A percentile compares a stretch with the other conserved stretches of the same genome.
Conservation (phyloP, 1,284 basidiomycete genomes). For the Irpex lacteus region DNA sequence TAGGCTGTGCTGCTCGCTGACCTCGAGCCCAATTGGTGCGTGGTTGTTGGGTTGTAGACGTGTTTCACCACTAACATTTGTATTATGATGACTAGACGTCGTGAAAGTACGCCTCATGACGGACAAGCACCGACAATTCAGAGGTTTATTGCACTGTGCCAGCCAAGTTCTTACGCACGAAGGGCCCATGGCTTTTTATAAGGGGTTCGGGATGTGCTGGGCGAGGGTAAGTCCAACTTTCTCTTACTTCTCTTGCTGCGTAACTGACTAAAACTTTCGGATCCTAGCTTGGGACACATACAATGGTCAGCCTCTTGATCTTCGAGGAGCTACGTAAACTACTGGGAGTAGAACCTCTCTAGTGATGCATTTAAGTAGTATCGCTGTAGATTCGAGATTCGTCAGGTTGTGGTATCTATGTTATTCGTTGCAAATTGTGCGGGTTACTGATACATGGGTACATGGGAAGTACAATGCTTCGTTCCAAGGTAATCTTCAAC, state of each 20-base stretch:
- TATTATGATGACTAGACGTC: constrained; percentile 26
- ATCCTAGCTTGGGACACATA: constrained; percentile 33
- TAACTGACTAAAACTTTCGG: background rate
- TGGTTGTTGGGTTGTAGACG: background rate
- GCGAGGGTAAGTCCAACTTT: constrained; percentile 27
- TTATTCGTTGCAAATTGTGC: no score
- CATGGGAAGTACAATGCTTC: no score
- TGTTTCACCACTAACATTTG: background rate
- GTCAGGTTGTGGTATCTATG: background rate
- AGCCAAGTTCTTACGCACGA: constrained; percentile 28
- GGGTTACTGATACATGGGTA: no score
- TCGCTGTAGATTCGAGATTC: background rate
- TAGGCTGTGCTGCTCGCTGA: constrained; percentile 36
- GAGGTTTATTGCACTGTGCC: constrained; percentile 30
- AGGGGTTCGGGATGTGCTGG: constrained; percentile 39
- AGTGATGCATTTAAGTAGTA: background rate
- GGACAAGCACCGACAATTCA: constrained; percentile 32
- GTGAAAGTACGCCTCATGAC: constrained; percentile 40
- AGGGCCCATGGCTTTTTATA: constrained; percentile 34
- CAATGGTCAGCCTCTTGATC: constrained; percentile 34
- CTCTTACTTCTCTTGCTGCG: background rate
- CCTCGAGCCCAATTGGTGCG: constrained; percentile 37
- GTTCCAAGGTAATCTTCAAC: no score
- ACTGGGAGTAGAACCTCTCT: background rate
- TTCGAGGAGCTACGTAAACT: constrained; percentile 22